Conservation (phyloP, 495 filamentous ascomycete genomes). For the Aspergillus avenaceus region DNA sequence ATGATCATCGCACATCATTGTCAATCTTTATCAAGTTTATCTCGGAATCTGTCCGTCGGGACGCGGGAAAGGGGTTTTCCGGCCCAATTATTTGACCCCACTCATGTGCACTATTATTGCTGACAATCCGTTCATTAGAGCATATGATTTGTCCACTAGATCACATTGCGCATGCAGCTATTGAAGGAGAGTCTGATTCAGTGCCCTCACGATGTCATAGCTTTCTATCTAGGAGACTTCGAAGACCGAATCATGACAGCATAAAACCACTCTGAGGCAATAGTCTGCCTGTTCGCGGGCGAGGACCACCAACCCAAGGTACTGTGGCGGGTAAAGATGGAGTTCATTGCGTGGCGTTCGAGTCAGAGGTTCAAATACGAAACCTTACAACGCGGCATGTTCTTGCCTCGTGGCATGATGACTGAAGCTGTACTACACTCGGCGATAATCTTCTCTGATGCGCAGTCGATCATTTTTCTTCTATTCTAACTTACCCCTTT, state of each 20-base stretch:
- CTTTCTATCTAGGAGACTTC: no score
- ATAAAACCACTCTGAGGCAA: background rate
- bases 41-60: slow-evolving; percentile 8
- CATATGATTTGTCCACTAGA: background rate
- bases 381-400: background rate
- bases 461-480: slow-evolving; percentile 1
- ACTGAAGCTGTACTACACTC: background rate
- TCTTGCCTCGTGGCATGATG: slow-evolving; percentile 2
- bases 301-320: background rate
- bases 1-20: slow-evolving; percentile 23
- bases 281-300: background rate
- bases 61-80: slow-evolving; percentile 1
- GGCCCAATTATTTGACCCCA: background rate
- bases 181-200: background rate
- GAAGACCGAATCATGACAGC: no score
- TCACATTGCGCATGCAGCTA: background rate
- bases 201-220: background rate
- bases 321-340: background rate
- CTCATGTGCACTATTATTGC: background rate
- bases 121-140: background rate
- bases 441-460: background rate
- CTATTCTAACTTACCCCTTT: background rate
- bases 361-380: background rate
- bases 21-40: slow-evolving; percentile 17
- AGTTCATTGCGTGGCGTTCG: slow-evolving; percentile 1